Base-by-base conservation (phyloP, 2,329 filamentous ascomycete species). In the Ophiocordyceps robertsii region DNA sequence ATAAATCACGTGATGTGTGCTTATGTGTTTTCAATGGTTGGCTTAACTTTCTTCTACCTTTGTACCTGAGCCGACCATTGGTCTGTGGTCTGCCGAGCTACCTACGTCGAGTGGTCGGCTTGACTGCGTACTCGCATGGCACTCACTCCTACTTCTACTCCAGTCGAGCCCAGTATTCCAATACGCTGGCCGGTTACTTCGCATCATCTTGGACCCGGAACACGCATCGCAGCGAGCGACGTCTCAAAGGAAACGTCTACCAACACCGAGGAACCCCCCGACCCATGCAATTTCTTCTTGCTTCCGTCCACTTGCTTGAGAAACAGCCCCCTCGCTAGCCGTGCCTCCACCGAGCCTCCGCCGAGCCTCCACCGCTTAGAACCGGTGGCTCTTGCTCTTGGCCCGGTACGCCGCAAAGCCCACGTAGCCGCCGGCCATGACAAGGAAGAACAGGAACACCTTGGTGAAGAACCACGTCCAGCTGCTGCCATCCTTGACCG, bases 391-490 rank as follows among this genome's bases (percentile, higher is more conserved):
- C 58, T 75, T 76, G 60, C 67, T 70, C 62, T 73, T 79, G 49
- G 82, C 63, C 57, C 89, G 76, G 66, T 85, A 98, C 38, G 82
- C 74, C 7, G 88, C 95, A 60, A 74, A 96, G 27, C 87, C 90
- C 37, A 88, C 78, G 60, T 96, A 98, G 5, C 61, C 84, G 51
- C 84, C 89, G 10, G 72, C 84, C 37, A 82, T 53, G 14, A 79
- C 75, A 29, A 80, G 60, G 49, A 84, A 68, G 62, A 95, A 83
- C 46, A 95, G 55, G 45, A 96, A 58, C 47, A 86, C 70, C 76
- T 95, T 96, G 62, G 88, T 72, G 48, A 96, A 67, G 63, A 77
- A 72, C 72, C 73, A 76, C 39, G 64, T 66, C 73, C 72, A 79
- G 62, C 70, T 70, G 49, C 73, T 66, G 44, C 66, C 65, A 52